These are phyloP conservation scores for Blastocrithidia nonstop DNA, from an alignment of 208 protist species.

Conservation along the genomic window DNA sequence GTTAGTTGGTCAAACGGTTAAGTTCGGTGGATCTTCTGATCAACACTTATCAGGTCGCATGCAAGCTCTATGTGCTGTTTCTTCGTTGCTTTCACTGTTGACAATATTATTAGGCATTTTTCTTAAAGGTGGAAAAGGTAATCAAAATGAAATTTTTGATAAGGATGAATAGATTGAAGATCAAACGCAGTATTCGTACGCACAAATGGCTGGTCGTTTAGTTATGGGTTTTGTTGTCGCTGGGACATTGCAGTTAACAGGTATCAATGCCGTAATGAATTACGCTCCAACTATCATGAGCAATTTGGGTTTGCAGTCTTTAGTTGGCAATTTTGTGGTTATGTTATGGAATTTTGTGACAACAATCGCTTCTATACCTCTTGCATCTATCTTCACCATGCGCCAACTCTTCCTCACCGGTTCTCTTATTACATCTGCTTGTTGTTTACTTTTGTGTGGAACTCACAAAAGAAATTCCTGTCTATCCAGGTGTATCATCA, in stretches of 20 bases:
- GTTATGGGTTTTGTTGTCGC: constrained; percentile 32
- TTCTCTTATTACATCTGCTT: constrained; percentile 29
- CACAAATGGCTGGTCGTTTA: constrained; percentile 25
- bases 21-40: constrained; percentile 13
- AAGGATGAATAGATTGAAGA: constrained; percentile 4
- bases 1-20: constrained; percentile 23
- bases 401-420: constrained; percentile 50
- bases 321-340: constrained; percentile 66
- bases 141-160: constrained; percentile 5
- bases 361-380: constrained; percentile 46
- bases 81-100: constrained; percentile 30
- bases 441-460: constrained; percentile 64
- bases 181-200: constrained; percentile 28
- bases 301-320: constrained; percentile 35
- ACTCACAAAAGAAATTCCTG: constrained; percentile 14
- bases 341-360: constrained; percentile 83
- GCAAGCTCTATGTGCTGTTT: constrained; percentile 47
- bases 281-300: constrained; percentile 72
- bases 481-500: constrained; percentile 52
- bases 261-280: constrained; percentile 80
- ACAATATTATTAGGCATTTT: constrained; percentile 24
- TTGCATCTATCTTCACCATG: constrained; percentile 51
- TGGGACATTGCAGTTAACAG: constrained; percentile 64
- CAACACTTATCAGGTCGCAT: constrained; percentile 32
- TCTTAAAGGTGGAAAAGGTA: constrained; percentile 1